Evolutionary conservation across 2,329 filamentous ascomycete genomes (phyloP).

Genomic region (Fusarium hainanense): DNA sequence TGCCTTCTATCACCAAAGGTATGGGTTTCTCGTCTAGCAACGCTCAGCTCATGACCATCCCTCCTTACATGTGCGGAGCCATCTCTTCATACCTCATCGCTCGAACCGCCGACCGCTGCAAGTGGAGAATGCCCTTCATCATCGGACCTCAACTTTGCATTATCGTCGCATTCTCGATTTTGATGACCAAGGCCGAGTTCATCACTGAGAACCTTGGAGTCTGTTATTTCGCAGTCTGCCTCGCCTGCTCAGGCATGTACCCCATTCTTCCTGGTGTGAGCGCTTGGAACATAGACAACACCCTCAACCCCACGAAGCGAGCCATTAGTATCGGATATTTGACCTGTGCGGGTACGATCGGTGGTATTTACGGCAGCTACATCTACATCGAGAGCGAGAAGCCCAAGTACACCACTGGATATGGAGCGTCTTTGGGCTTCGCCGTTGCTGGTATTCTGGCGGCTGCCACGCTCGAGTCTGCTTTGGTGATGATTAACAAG

Average conservation of each 20-base stretch:
- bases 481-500: conserved; percentile 41
- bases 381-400: conserved; percentile 42
- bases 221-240: conserved; percentile 38
- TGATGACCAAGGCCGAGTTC: conserved; percentile 35
- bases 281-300: conserved; percentile 53
- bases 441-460: conserved; percentile 26
- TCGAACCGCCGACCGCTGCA: conserved; percentile 46
- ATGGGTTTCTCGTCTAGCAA: conserved; percentile 53
- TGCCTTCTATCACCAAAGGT: conserved; percentile 53
- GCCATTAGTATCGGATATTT: conserved; percentile 52
- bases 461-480: conserved; percentile 36
- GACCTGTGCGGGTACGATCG: conserved; percentile 41
- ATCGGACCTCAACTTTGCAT: conserved; percentile 45
- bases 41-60: conserved; percentile 49
- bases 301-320: conserved; percentile 49
- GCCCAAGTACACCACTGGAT: conserved; percentile 44
- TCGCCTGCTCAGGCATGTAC: conserved; percentile 51
- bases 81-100: conserved; percentile 42
- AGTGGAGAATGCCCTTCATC: conserved; percentile 52
- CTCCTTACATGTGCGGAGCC: conserved; percentile 48
- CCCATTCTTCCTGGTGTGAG: conserved; percentile 50
- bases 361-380: conserved; percentile 43
- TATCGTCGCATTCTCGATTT: conserved; percentile 45
- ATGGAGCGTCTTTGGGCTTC: conserved; percentile 41
- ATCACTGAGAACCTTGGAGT: conserved; percentile 32